Evolutionary conservation across 176 grass and related monocot species (phyloP), one percentile per base, ranked within the genome.

Genomic region (Juncus inflexus): DNA sequence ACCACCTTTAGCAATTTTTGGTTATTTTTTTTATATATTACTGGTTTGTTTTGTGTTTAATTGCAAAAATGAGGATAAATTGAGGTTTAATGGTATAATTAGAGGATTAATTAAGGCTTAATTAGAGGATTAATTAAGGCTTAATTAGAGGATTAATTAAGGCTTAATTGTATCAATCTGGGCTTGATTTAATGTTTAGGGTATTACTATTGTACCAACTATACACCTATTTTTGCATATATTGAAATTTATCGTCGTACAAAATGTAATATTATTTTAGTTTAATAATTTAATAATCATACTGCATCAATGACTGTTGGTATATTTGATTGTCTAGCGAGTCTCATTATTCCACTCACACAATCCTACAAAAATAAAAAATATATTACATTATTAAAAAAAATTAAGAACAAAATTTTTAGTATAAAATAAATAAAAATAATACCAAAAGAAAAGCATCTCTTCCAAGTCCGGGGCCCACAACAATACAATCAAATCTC

Each of bases 401-500:
- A 15, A 12, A 69, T 3, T 35, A 61, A 12, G 12, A 60, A 52
- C 9, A 39, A 38, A 3, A 35, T 35, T 10, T 78, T 61, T 62
- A 10, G 5, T 62, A 50, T 58, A 66, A 67, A 47, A 77, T 45
- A 52, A 65, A 42, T 55, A 6, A 74, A 41, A 63, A 62, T 11
- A 69, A 63, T 67, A 96, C 92, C 87, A 96, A 64, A 76, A 96
- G 84, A 91, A 96, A 96, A 4, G 82, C 73, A 55, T 96, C 92
- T 63, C 92, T 85, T 69, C 92, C 92, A 37, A 96, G 87, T 15
- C 87, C 92, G 16, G 92, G 92, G 51, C 92, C 92, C 70, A 96
- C 79, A 71, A 96, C 84, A 60, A 96, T 79, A 74, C 92, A 96
- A 74, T 96, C 92, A 77, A 96, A 96, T 35, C 79, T 83, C 66